Evolutionary conservation across 2,329 filamentous ascomycete genomes (phyloP).

Genomic region (Penicillium sp.): DNA sequence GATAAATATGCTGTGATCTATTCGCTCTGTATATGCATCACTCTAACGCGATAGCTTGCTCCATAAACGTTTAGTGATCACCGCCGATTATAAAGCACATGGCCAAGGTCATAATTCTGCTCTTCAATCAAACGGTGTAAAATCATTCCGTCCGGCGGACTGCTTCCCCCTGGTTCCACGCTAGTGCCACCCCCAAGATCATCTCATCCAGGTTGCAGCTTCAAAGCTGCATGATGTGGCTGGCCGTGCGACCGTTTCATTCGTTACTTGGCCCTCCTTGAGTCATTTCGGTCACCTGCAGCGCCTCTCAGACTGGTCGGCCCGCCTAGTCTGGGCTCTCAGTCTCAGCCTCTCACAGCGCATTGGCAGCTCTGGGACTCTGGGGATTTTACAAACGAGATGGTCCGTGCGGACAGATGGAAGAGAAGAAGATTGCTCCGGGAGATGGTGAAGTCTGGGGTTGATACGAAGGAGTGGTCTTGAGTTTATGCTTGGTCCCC

Average conservation of each 20-base stretch:
- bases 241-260: slow-evolving; percentile 20
- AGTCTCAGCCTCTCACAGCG: not conserved
- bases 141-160: not conserved
- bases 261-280: slow-evolving; percentile 21
- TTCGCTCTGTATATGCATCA: not conserved
- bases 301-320: slow-evolving; percentile 20
- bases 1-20: not conserved
- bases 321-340: slow-evolving; percentile 15
- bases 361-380: slow-evolving; percentile 16
- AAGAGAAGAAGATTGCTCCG: not conserved
- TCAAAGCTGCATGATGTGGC: slow-evolving; percentile 11
- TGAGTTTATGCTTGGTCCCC: not conserved
- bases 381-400: slow-evolving; percentile 31
- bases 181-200: slow-evolving; percentile 7
- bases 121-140: too few species aligned
- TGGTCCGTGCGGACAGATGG: slow-evolving; percentile 24
- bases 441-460: not conserved
- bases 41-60: not conserved
- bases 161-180: not conserved
- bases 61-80: not conserved
- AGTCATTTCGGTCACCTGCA: slow-evolving; percentile 30
- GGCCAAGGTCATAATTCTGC: not conserved
- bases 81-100: not conserved
- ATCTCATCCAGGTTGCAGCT: slow-evolving; percentile 7
- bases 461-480: not conserved